These are phyloP conservation scores for Tolypocladium endophyticum DNA, from an alignment of 2,329 filamentous ascomycete genomes.

Conservation along the genomic window DNA sequence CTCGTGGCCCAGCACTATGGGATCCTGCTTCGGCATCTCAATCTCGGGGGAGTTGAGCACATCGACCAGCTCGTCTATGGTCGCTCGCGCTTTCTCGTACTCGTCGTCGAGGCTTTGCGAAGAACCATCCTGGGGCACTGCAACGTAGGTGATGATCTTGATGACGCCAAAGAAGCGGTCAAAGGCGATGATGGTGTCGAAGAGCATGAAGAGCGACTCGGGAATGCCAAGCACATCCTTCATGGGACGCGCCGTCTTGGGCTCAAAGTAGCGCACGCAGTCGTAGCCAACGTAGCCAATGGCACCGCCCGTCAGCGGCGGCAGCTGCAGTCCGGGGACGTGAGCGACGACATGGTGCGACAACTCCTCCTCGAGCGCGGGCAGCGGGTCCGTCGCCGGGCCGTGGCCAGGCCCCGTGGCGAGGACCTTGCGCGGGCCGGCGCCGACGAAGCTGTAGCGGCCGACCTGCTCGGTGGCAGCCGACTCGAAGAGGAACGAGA, in stretches of 20 bases:
- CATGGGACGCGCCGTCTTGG: constrained; percentile 81
- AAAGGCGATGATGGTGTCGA: constrained; percentile 86
- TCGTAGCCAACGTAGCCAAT: constrained; percentile 97
- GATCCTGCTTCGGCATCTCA: constrained; percentile 65
- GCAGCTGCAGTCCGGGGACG: constrained; percentile 72
- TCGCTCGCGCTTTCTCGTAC: constrained; percentile 57
- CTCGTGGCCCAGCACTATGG: constrained; percentile 62
- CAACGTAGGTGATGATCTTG: constrained; percentile 87
- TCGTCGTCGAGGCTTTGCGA: constrained; percentile 38
- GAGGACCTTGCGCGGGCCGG: constrained; percentile 68
- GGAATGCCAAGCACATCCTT: constrained; percentile 83
- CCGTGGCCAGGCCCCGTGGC: constrained; percentile 84
- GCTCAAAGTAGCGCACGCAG: constrained; percentile 95
- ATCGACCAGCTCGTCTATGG: constrained; percentile 56
- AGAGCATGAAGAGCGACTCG: constrained; percentile 94
- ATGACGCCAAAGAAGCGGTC: constrained; percentile 90
- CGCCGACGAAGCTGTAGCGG: constrained; percentile 90
- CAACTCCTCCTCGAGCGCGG: constrained; percentile 71
- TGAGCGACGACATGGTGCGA: constrained; percentile 68
- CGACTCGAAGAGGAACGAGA: constrained; percentile 93
- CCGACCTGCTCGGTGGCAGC: constrained; percentile 90
- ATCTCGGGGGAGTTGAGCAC: constrained; percentile 65
- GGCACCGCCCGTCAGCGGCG: constrained; percentile 80
- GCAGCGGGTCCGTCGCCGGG: constrained; percentile 72
- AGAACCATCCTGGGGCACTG: constrained; percentile 46